Evolutionary conservation across 2,329 filamentous ascomycete genomes (phyloP).

Genomic region (Fusarium nematophilum): DNA sequence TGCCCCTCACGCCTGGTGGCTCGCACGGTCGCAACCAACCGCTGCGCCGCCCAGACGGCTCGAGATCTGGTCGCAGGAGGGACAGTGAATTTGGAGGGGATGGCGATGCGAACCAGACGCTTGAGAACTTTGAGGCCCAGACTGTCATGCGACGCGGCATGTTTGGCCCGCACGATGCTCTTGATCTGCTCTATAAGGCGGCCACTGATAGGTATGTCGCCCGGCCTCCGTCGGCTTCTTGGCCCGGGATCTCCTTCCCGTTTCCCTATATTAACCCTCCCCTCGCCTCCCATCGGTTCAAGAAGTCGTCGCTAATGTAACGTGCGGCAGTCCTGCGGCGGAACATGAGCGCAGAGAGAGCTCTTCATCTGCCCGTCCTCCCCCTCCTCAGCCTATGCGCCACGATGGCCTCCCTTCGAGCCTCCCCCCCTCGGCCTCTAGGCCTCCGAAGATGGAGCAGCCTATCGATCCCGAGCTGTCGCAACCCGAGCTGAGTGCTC

Average conservation of each 20-base stretch:
- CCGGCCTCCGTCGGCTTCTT: slow-evolving; percentile 17
- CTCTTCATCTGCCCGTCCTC: slow-evolving; percentile 26
- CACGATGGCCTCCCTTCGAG: slow-evolving; percentile 37
- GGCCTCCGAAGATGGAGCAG: slow-evolving; percentile 46
- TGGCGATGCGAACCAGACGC: slow-evolving; percentile 69
- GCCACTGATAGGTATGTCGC: slow-evolving; percentile 70
- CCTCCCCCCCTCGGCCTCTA: slow-evolving; percentile 27
- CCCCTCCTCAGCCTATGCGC: slow-evolving; percentile 22
- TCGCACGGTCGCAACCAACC: slow-evolving; percentile 74
- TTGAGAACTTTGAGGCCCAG: slow-evolving; percentile 74
- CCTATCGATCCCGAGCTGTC: slow-evolving; percentile 60
- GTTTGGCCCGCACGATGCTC: slow-evolving; percentile 91
- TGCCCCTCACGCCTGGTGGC: slow-evolving; percentile 73
- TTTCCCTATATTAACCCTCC: neutral
- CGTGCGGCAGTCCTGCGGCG: slow-evolving; percentile 34
- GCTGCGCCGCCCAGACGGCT: slow-evolving; percentile 69
- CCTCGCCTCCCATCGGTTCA: slow-evolving; percentile 1
- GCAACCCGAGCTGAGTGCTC: slow-evolving; percentile 57
- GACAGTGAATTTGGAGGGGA: slow-evolving; percentile 53
- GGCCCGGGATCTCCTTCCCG: neutral
- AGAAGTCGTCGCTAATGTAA: slow-evolving; percentile 5
- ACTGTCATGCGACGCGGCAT: slow-evolving; percentile 77
- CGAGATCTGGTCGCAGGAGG: slow-evolving; percentile 42
- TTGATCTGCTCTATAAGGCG: slow-evolving; percentile 91
- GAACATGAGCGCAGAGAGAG: slow-evolving; percentile 41